Evolutionary conservation across 169 alveolate species (phyloP).

Genomic region (Eimeria maxima): DNA sequence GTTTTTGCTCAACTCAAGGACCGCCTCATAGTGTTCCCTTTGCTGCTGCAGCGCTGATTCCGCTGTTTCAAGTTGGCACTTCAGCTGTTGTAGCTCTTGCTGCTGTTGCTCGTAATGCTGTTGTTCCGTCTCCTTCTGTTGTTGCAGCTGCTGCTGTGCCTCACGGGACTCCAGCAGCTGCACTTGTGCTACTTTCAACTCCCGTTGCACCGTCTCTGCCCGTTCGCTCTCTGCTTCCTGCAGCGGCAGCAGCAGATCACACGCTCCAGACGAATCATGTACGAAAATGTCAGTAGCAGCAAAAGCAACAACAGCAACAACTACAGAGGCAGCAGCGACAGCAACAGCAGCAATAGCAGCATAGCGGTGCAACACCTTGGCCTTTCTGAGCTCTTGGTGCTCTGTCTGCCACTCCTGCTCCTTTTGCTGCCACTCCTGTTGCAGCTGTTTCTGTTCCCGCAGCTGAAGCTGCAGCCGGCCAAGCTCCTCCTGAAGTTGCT

Average conservation of each 20-base stretch:
- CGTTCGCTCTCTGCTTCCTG: constrained; percentile 49
- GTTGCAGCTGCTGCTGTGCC: constrained; percentile 57
- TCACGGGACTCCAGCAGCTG: constrained; percentile 27
- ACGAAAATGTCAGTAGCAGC: neutral
- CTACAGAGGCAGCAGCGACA: neutral
- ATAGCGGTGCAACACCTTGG: neutral
- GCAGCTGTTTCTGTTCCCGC: constrained; percentile 9
- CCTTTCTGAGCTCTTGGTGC: constrained; percentile 19
- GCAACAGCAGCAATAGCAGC: constrained; percentile 4
- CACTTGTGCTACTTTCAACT: constrained; percentile 5
- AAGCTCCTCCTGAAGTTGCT: constrained; percentile 50
- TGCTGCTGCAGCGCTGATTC: constrained; percentile 50
- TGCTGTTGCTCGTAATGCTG: constrained; percentile 15
- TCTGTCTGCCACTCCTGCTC: constrained; percentile 1
- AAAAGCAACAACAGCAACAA: neutral
- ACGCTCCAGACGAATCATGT: neutral
- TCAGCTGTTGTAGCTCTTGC: constrained; percentile 46
- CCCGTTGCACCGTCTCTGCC: constrained; percentile 36
- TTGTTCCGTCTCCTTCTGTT: constrained; percentile 28
- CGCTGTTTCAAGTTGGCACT: constrained; percentile 13
- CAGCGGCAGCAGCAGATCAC: constrained; percentile 16
- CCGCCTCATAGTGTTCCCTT: constrained; percentile 36
- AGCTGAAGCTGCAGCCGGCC: constrained; percentile 23
- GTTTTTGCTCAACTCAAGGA: neutral
- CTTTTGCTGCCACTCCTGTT: constrained; percentile 13